A percentile compares a stretch with the other conserved stretches of the same genome.
These are phyloP conservation scores for Ganoderma sp. DNA, from an alignment of 1,284 basidiomycete species.

Conservation along the genomic window DNA sequence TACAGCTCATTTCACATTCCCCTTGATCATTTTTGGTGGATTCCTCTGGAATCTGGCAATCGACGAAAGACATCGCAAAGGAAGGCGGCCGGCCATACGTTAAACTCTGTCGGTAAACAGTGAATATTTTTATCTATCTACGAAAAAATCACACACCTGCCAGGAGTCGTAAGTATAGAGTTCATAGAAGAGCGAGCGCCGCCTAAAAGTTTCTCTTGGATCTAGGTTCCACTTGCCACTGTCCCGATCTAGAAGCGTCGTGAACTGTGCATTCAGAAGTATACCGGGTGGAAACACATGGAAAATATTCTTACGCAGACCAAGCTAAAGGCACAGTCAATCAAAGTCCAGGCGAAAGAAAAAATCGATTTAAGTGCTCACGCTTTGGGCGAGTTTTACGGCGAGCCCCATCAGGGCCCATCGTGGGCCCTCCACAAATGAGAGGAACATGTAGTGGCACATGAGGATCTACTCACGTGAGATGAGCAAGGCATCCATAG, in stretches of 20 bases:
- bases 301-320: constrained; percentile 58
- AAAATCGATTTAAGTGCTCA: constrained; percentile 44
- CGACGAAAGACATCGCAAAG: constrained; percentile 63
- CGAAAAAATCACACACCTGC: constrained; percentile 54
- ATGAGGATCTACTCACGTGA: constrained; percentile 57
- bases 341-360: constrained; percentile 12
- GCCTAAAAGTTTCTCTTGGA: constrained; percentile 60
- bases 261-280: constrained; percentile 6
- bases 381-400: constrained; percentile 71
- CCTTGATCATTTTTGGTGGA: constrained; percentile 53
- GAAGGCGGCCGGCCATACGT: constrained; percentile 76
- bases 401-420: constrained; percentile 74
- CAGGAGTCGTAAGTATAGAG: constrained; percentile 71
- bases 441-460: constrained; percentile 74
- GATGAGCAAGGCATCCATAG: constrained; percentile 40
- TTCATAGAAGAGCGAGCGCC: constrained; percentile 69
- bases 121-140: not conserved
- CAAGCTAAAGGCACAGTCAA: constrained; percentile 51
- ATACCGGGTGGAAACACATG: constrained; percentile 12
- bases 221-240: constrained; percentile 70
- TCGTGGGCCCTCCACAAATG: constrained; percentile 66
- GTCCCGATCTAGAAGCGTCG: constrained; percentile 58
- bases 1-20: constrained; percentile 70
- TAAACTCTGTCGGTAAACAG: constrained; percentile 53
- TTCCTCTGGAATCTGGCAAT: constrained; percentile 62